Percentiles rank a stretch among this genome's conserved stretches.
These are phyloP conservation scores for Boehmeria nivea DNA, from an alignment of 306 rosid genomes.

Conservation along the genomic window DNA sequence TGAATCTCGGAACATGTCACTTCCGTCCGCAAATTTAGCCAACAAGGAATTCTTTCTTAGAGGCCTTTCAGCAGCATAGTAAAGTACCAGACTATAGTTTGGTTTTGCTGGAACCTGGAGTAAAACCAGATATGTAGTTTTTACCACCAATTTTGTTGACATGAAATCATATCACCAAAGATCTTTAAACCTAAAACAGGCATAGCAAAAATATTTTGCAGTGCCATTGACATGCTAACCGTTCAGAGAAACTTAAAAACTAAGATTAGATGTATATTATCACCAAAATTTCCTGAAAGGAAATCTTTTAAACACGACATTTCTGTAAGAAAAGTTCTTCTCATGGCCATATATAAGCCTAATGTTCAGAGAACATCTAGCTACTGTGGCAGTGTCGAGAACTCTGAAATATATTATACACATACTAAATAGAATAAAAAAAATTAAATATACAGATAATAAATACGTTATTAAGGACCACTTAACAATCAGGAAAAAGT, in stretches of 20 bases:
- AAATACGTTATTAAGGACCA: background rate
- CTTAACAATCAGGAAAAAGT: background rate
- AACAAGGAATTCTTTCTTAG: conserved; percentile 58
- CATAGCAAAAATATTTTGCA: conserved; percentile 1
- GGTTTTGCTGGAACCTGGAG: conserved; percentile 96
- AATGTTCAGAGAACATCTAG: background rate
- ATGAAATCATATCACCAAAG: conserved; percentile 3
- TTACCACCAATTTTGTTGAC: background rate
- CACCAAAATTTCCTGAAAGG: background rate
- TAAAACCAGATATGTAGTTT: background rate
- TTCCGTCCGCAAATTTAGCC: conserved; percentile 73
- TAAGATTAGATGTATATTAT: too few species aligned
- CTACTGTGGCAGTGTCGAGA: background rate
- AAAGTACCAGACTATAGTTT: conserved; percentile 78
- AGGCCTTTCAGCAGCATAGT: conserved; percentile 82
- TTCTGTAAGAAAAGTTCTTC: too few species aligned
- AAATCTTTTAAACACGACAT: conserved; percentile 3
- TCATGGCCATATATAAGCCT: too few species aligned
- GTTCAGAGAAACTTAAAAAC: too few species aligned
- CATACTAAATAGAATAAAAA: too few species aligned
- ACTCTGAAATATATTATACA: too few species aligned
- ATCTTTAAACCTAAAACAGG: too few species aligned
- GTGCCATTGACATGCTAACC: background rate
- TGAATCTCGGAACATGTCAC: conserved; percentile 63
- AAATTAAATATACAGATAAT: too few species aligned